phyloP scores from a whole-genome alignment of 2,329 filamentous ascomycete genomes.

The Colletotrichum viniferum region DNA sequence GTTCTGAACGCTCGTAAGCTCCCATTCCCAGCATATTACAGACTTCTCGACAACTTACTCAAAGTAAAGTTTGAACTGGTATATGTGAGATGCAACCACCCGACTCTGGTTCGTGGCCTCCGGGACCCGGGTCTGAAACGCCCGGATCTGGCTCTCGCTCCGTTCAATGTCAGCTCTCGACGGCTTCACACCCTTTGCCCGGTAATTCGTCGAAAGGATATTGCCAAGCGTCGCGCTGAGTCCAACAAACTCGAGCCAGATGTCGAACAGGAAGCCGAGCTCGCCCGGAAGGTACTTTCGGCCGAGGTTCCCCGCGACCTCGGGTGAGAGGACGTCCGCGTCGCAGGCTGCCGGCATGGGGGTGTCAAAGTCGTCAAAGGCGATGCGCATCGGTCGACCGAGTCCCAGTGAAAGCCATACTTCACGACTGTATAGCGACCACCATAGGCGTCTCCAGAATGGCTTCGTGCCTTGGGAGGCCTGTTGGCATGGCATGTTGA shows the following conservation, averaged over 20 bases:
- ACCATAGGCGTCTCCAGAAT: slow-evolving; percentile 15
- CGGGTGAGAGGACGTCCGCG: background rate
- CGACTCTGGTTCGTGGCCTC: background rate
- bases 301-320: background rate
- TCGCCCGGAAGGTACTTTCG: background rate
- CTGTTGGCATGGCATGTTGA: background rate
- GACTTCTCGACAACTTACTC: background rate
- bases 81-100: slow-evolving; percentile 2
- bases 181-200: background rate
- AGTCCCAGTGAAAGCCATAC: slow-evolving; percentile 14
- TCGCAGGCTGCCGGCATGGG: background rate
- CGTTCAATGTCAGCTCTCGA: background rate
- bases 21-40: fast-evolving
- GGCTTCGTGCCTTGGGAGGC: background rate
- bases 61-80: slow-evolving; percentile 10
- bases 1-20: background rate
- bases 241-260: background rate
- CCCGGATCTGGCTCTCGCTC: background rate
- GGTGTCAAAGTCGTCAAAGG: slow-evolving; percentile 7
- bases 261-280: background rate
- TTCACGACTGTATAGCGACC: slow-evolving; percentile 4
- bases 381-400: slow-evolving; percentile 14
- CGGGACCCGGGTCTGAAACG: background rate
- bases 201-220: background rate
- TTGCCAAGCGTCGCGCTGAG: background rate